Evolutionary conservation across 352 stramenopile genomes (phyloP), one percentile per base, ranked within the genome.

Genomic region (Globisporangium okanoganense): DNA sequence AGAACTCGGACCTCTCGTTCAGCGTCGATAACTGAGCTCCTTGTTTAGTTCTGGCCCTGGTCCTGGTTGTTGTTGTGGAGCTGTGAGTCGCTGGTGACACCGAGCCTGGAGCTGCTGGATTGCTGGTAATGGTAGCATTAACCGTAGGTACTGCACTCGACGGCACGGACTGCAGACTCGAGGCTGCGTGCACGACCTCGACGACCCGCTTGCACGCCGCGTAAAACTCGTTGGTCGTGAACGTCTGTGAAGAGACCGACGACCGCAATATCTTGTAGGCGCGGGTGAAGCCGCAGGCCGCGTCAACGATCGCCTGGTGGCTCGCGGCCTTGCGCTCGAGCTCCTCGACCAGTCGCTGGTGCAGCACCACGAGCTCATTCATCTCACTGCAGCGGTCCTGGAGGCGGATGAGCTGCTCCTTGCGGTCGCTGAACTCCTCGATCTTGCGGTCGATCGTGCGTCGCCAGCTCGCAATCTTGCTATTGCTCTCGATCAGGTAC

Each of bases 401-500:
- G 2, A 87, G 62, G 2, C 72, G 72, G 45, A 55, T 60, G 1
- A 88, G 63, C 38, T 87, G 76, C 27, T 60, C 69, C 20, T 78
- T 79, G 45, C 66, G 70, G 35, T 77, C 64, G 5, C 58, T 58
- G 40, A 84, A 79, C 61, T 87, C 73, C 1, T 62, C 31, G 25
- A 81, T 66, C 56, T 76, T 84, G 18, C 68, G 68, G 51, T 85
- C 73, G 18, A 85, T 70, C 2, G 68, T 61, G 5, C 72, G 60
- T 65, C 74, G 74, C 79, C 77, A 87, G 22, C 68, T 57, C 0
- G 65, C 66, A 16, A 85, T 62, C 40, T 86, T 82, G 27, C 69
- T 67, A 44, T 76, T 83, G 7, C 78, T 85, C 45, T 81, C 71
- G 8, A 75, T 48, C 25, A 79, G 62, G 40, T 78, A 80, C n/a